These are phyloP conservation scores for Candida saitoana DNA, from an alignment of 805 yeast genomes.

Conservation along the genomic window DNA sequence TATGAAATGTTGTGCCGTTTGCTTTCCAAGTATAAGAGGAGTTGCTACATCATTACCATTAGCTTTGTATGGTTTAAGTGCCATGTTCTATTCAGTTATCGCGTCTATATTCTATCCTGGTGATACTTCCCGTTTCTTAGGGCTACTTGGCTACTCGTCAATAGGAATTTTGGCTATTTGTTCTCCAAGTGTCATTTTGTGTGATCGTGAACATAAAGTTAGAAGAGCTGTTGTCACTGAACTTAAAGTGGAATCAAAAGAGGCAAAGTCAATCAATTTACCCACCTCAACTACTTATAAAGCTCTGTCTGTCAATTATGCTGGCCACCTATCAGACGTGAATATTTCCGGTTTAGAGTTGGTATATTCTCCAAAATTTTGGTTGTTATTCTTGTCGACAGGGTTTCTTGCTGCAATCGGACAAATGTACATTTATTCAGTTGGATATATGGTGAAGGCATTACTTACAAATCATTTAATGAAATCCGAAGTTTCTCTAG, in stretches of 20 bases:
- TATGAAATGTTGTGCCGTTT: constrained; percentile 69
- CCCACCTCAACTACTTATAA: constrained; percentile 6
- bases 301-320: background rate
- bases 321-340: background rate
- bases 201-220: constrained; percentile 31
- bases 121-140: constrained; percentile 52
- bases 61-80: constrained; percentile 72
- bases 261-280: constrained; percentile 6
- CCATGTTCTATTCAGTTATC: constrained; percentile 58
- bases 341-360: constrained; percentile 17
- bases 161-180: constrained; percentile 40
- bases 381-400: constrained; percentile 35
- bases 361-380: constrained; percentile 25
- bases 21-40: constrained; percentile 65
- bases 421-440: constrained; percentile 26
- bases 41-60: constrained; percentile 73
- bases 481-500: constrained; percentile 5
- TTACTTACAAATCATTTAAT: constrained; percentile 10
- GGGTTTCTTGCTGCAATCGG: constrained; percentile 42
- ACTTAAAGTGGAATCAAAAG: constrained; percentile 8
- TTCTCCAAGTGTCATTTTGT: constrained; percentile 42
- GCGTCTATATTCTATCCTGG: constrained; percentile 53
- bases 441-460: constrained; percentile 16
- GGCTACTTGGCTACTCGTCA: constrained; percentile 42
- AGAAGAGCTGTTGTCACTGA: background rate